These are phyloP conservation scores for Candida manassasensis DNA, from an alignment of 805 yeast species.

Conservation along the genomic window DNA sequence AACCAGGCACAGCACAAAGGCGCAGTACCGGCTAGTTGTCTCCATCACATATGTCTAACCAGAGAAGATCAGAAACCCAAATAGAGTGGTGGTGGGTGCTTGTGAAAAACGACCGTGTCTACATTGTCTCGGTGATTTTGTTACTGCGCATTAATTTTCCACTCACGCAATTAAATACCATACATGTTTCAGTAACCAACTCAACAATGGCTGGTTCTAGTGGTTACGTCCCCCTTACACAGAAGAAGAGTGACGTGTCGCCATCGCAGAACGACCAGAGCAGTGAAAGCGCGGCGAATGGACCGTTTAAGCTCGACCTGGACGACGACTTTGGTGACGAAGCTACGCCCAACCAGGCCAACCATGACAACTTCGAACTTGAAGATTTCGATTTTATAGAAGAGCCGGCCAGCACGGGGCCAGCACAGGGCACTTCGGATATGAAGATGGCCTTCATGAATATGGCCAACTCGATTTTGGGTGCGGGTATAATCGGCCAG, in stretches of 20 bases:
- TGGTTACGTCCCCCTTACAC: not conserved
- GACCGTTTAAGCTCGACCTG: not conserved
- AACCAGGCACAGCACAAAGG: no score
- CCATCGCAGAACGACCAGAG: not conserved
- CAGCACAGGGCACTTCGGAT: slow-evolving; percentile 28
- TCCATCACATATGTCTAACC: no score
- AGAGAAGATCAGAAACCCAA: no score
- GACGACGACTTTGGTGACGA: not conserved
- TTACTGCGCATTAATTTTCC: no score
- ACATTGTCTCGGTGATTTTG: no score
- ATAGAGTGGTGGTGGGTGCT: no score
- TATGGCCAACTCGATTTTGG: slow-evolving; percentile 92
- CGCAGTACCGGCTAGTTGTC: no score
- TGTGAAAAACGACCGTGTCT: no score
- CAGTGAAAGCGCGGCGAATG: not conserved
- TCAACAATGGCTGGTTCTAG: not conserved
- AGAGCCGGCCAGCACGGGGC: slow-evolving; percentile 8
- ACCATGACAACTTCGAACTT: slow-evolving; percentile 16
- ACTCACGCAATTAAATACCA: no score
- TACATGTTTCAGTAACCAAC: no score
- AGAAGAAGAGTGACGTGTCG: not conserved
- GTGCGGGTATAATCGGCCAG: slow-evolving; percentile 94
- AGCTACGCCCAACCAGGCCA: not conserved
- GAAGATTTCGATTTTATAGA: slow-evolving; percentile 16
- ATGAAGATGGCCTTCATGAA: slow-evolving; percentile 92